Base-by-base conservation (phyloP, 352 stramenopile species). In the Phytophthora crassamura region DNA sequence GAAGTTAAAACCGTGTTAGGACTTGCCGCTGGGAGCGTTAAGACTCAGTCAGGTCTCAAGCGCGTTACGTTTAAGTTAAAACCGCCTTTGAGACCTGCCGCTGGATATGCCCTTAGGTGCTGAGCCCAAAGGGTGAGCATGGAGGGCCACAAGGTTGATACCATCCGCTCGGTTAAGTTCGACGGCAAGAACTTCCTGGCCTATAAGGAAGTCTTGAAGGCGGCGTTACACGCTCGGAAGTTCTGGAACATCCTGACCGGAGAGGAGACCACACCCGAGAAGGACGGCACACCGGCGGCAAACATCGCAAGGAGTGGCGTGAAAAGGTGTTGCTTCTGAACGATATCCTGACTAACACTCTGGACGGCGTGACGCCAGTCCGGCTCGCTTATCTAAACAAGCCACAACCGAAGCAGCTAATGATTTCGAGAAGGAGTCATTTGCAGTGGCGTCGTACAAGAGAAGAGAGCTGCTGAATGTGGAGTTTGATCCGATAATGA, bases 201-300 rank as follows among this genome's bases (percentile, higher is more conserved):
- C 5, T 56, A 67, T 41, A 67, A 57, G 16, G 34, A 67, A 39
- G 41, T 22, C 0, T 12, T 67, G 22, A 67, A 67, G 28, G 49
- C 32, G 16, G 41, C 50, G 4, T n/a, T 67, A 3, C 47, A 43
- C 1, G 49, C 49, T 18, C 22, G 41, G 3, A 50, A 56, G 28
- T 56, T 32, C 10, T 67, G 59, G 59, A 67, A 67, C 16, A 61
- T 43, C 2, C 49, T 67, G 61, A 67, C n/a, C n/a, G n/a, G n/a
- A n/a, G n/a, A n/a, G n/a, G n/a, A n/a, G n/a, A n/a, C n/a, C n/a
- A n/a, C n/a, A 34, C 59, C 50, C 2, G 59, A 41, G 5, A 10
- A 30, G 1, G 59, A 61, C 18, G 22, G 42, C 15, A 46, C 49
- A 2, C 10, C 8, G 2, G 36, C 36, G 8, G 16, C n/a, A n/a